Conservation (phyloP, 768 basidiomycete genomes). For the Tulasnella sp. region DNA sequence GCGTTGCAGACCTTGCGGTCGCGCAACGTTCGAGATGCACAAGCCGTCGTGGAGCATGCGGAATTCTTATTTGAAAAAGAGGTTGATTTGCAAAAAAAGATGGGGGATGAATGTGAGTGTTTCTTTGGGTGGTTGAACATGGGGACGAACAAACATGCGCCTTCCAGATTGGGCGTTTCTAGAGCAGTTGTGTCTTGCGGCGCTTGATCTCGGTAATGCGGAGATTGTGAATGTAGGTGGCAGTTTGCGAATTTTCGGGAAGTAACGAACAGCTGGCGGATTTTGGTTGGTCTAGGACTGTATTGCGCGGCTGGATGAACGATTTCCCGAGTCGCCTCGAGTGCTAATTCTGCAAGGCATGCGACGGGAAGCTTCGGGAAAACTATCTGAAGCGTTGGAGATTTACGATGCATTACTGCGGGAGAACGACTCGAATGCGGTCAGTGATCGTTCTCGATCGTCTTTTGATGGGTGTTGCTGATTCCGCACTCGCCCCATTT, state of each 20-base stretch:
- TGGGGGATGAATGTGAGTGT: conserved; percentile 10
- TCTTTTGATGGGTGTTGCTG: conserved; percentile 1
- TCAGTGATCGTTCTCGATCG: conserved; percentile 30
- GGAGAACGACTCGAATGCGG: conserved; percentile 55
- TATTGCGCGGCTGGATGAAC: conserved; percentile 44
- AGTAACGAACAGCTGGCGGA: conserved; percentile 18
- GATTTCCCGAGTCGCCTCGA: conserved; percentile 70
- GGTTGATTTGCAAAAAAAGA: conserved; percentile 4
- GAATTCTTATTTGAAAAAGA: conserved; percentile 7
- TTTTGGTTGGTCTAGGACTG: conserved; percentile 37
- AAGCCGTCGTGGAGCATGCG: not conserved
- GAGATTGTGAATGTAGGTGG: conserved; percentile 60
- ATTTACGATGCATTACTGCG: conserved; percentile 53
- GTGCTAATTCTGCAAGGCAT: conserved; percentile 69
- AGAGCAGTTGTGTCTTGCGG: conserved; percentile 68
- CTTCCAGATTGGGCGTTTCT: conserved; percentile 63
- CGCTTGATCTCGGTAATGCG: conserved; percentile 59
- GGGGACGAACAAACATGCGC: not conserved
- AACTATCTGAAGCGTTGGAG: conserved; percentile 34
- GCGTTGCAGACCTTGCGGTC: conserved; percentile 25
- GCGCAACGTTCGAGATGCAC: conserved; percentile 33
- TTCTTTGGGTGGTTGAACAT: not conserved
- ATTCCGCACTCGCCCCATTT: too few species aligned
- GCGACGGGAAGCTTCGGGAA: conserved; percentile 55
- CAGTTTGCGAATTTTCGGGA: not conserved